A percentile compares a stretch with the other conserved stretches of the same genome.
These are phyloP conservation scores for Excoecaria agallocha DNA, from an alignment of 345 rosid species.

Conservation along the genomic window DNA sequence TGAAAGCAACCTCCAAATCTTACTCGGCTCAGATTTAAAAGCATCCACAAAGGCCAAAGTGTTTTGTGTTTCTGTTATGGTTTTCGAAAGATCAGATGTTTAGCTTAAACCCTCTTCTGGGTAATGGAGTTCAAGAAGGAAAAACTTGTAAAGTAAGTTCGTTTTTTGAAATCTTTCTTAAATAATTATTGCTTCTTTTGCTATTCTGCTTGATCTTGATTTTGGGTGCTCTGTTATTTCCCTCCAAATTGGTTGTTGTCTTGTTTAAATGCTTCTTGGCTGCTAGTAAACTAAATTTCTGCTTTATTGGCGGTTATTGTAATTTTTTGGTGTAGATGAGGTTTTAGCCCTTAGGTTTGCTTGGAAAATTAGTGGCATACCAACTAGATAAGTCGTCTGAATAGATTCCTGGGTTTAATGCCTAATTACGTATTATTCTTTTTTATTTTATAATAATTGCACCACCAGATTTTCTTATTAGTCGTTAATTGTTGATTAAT, in stretches of 20 bases:
- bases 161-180: neutral
- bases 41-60: neutral
- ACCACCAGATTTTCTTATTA: neutral
- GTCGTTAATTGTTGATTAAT: neutral
- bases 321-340: neutral
- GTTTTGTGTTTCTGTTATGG: neutral
- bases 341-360: neutral
- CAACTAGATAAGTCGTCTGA: neutral
- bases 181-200: neutral
- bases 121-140: conserved; percentile 62
- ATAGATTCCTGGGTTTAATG: neutral
- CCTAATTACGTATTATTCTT: neutral
- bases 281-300: neutral
- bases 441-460: neutral
- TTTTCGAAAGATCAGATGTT: conserved; percentile 3
- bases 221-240: conserved; percentile 20
- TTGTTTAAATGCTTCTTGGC: conserved; percentile 2
- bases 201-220: conserved; percentile 14
- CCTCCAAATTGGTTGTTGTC: neutral
- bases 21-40: neutral
- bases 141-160: conserved; percentile 51
- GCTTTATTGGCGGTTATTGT: neutral
- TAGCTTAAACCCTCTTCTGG: neutral
- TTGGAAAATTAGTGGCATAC: neutral
- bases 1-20: neutral